Conservation (phyloP, 495 filamentous ascomycete genomes). For the Aeminium ludgeri region DNA sequence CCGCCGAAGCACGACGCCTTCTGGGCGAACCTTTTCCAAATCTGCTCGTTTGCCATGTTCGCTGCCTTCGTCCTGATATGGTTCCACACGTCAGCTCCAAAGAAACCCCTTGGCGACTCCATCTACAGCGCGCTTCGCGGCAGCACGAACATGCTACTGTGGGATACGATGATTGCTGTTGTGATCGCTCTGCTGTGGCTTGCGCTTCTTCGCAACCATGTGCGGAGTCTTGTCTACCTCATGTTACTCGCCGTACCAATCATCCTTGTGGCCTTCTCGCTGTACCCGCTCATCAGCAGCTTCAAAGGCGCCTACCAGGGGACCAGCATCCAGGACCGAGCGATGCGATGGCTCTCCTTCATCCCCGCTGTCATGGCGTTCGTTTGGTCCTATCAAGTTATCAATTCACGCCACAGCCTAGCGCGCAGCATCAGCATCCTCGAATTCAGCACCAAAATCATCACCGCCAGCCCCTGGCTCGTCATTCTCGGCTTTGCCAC, state of each 20-base stretch:
- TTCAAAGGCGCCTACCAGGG: conserved; percentile 59
- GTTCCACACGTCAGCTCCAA: conserved; percentile 65
- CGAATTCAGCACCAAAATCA: conserved; percentile 76
- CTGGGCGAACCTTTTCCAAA: conserved; percentile 81
- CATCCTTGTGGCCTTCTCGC: conserved; percentile 67
- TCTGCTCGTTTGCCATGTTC: conserved; percentile 64
- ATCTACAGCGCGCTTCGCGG: conserved; percentile 77
- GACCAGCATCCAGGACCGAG: conserved; percentile 59
- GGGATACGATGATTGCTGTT: conserved; percentile 80
- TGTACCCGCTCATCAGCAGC: conserved; percentile 83
- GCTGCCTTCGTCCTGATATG: conserved; percentile 76
- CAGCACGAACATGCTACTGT: conserved; percentile 74
- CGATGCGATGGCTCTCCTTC: conserved; percentile 74
- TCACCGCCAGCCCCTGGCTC: conserved; percentile 68
- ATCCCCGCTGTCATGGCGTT: conserved; percentile 57
- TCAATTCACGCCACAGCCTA: conserved; percentile 61
- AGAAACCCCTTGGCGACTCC: conserved; percentile 64
- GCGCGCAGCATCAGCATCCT: conserved; percentile 68
- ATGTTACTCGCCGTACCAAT: conserved; percentile 72
- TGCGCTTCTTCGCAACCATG: conserved; percentile 68
- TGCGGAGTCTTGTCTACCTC: conserved; percentile 57
- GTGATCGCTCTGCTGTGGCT: conserved; percentile 83
- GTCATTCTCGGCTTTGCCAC: conserved; percentile 66
- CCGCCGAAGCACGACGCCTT: conserved; percentile 64
- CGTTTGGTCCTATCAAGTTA: conserved; percentile 68